phyloP scores from a whole-genome alignment of 106 monocot species.

The Gastrodia elata region DNA sequence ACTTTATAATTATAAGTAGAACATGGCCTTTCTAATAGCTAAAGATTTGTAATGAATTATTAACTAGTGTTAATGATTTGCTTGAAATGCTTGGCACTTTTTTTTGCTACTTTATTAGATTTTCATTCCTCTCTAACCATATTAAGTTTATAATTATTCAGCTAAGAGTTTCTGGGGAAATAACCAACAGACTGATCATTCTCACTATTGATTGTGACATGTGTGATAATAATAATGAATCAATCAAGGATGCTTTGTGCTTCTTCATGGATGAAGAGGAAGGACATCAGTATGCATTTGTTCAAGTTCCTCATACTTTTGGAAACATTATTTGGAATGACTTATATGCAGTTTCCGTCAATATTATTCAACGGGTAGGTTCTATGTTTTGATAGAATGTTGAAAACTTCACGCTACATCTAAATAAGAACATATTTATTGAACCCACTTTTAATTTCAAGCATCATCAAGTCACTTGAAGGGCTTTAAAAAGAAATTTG shows the following conservation, averaged over 20 bases:
- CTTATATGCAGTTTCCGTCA: constrained; percentile 22
- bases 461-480: neutral
- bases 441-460: neutral
- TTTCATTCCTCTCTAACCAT: neutral
- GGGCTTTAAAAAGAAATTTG: neutral
- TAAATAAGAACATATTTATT: neutral
- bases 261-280: constrained; percentile 41
- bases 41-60: too few species aligned
- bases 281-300: constrained; percentile 31
- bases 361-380: neutral
- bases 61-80: too few species aligned
- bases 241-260: constrained; percentile 40
- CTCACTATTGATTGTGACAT: constrained; percentile 76
- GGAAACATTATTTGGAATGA: constrained; percentile 32
- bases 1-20: neutral
- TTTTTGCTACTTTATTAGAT: neutral
- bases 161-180: constrained; percentile 62
- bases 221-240: constrained; percentile 51
- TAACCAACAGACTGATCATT: constrained; percentile 56
- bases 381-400: neutral
- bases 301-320: constrained; percentile 32
- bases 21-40: neutral
- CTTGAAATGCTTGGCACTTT: neutral
- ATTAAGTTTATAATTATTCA: constrained; percentile 6
- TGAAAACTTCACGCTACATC: neutral